phyloP scores from a whole-genome alignment of 1,139 yeast species.

The Saccharomyces hybrid region DNA sequence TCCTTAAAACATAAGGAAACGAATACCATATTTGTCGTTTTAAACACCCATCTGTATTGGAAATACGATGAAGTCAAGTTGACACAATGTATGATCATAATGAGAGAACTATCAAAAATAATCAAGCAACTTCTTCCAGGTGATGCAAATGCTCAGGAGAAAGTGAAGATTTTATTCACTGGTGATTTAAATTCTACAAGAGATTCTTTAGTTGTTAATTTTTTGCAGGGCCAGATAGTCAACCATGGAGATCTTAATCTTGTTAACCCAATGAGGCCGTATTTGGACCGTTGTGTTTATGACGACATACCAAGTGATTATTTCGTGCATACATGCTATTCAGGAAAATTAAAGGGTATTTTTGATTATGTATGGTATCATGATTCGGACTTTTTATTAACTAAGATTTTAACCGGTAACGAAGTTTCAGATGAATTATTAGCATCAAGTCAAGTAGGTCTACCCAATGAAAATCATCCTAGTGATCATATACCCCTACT shows the following conservation, averaged over 20 bases:
- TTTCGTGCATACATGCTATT: constrained; percentile 44
- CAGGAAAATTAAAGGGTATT: constrained; percentile 43
- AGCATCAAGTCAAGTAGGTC: constrained; percentile 55
- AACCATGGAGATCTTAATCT: constrained; percentile 31
- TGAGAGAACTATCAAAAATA: constrained; percentile 29
- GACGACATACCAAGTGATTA: constrained; percentile 34
- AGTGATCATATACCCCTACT: constrained; percentile 88
- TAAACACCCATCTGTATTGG: constrained; percentile 61
- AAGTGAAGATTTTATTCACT: constrained; percentile 32
- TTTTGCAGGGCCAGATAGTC: constrained; percentile 36
- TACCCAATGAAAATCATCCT: constrained; percentile 86
- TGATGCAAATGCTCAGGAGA: constrained; percentile 25
- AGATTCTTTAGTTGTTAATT: constrained; percentile 41
- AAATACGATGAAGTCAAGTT: constrained; percentile 48
- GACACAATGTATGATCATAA: constrained; percentile 44
- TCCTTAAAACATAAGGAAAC: constrained; percentile 40
- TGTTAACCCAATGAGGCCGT: constrained; percentile 31
- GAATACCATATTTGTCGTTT: constrained; percentile 37
- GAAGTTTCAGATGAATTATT: constrained; percentile 56
- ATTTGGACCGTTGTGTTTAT: constrained; percentile 31
- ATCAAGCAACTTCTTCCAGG: constrained; percentile 26
- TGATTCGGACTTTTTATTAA: constrained; percentile 32
- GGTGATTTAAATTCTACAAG: constrained; percentile 53
- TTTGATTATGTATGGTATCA: constrained; percentile 57
- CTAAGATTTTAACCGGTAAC: constrained; percentile 60